Percentiles rank a stretch among this genome's conserved stretches.
Conservation (phyloP, 2,329 filamentous ascomycete species). For the Esteya vermicola region DNA sequence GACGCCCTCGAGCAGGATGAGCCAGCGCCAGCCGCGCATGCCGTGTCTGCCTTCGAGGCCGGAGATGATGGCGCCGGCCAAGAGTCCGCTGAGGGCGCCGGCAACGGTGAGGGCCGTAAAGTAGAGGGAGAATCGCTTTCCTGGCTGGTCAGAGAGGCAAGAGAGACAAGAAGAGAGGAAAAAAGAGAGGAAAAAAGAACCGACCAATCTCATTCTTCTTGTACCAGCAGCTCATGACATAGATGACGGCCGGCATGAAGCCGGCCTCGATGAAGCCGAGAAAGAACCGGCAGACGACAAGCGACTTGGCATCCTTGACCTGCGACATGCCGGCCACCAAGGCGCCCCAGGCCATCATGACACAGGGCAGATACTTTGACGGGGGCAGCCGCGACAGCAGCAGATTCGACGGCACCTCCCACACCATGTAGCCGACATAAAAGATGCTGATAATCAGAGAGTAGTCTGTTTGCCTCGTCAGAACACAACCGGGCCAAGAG, state of each 20-base stretch:
- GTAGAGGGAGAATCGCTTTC: neutral
- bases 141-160: neutral
- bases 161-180: too few species aligned
- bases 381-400: neutral
- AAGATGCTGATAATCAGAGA: neutral
- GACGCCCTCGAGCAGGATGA: neutral
- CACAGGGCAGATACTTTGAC: neutral
- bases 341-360: neutral
- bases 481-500: neutral
- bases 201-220: neutral
- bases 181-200: neutral
- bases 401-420: conserved; percentile 1
- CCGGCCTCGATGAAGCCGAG: neutral
- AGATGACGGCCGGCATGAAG: conserved; percentile 1
- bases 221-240: conserved; percentile 1
- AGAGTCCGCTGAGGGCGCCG: neutral
- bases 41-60: neutral
- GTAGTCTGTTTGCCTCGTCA: conserved; percentile 1
- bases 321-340: neutral
- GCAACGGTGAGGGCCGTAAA: neutral
- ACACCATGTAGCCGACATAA: conserved; percentile 2
- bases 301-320: neutral
- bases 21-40: neutral
- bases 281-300: neutral
- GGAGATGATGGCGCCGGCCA: neutral